A percentile compares a stretch with the other conserved stretches of the same genome.
phyloP scores from a whole-genome alignment of 2,329 filamentous ascomycete genomes.

The Trichophyton simii region DNA sequence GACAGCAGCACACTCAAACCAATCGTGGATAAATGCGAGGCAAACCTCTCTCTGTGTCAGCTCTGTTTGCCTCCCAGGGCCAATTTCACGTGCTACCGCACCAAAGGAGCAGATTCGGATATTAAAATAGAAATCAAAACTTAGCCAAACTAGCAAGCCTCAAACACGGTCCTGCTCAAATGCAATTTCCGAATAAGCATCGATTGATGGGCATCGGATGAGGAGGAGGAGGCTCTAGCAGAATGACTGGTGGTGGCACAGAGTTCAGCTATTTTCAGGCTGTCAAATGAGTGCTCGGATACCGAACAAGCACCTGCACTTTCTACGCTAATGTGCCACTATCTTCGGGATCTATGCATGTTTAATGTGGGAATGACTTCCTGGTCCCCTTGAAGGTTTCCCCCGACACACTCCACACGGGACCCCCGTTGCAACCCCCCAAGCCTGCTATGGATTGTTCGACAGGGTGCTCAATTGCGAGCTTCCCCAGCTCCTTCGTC shows the following conservation, averaged over 20 bases:
- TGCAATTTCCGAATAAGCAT: slow-evolving; percentile 5
- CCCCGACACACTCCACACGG: slow-evolving; percentile 3
- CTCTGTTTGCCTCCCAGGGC: background rate
- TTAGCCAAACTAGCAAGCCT: background rate
- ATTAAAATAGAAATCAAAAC: background rate
- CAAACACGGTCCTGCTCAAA: background rate
- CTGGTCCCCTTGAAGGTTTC: background rate
- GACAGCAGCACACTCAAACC: background rate
- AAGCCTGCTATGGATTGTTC: background rate
- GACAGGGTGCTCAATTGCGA: background rate
- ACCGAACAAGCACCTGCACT: background rate
- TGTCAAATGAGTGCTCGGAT: slow-evolving; percentile 3
- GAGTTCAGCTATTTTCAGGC: background rate
- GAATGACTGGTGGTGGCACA: background rate
- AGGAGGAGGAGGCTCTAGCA: background rate
- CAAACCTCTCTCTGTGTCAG: background rate
- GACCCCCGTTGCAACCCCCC: slow-evolving; percentile 2
- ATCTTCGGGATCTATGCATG: slow-evolving; percentile 3
- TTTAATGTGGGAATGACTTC: background rate
- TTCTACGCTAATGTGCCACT: slow-evolving; percentile 1
- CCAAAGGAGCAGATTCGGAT: background rate
- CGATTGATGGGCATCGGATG: background rate
- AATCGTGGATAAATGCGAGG: background rate
- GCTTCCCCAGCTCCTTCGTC: background rate
- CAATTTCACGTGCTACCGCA: background rate